Evolutionary conservation across 345 rosid species (phyloP), one percentile per base, ranked within the genome.

Genomic region (Excoecaria agallocha): DNA sequence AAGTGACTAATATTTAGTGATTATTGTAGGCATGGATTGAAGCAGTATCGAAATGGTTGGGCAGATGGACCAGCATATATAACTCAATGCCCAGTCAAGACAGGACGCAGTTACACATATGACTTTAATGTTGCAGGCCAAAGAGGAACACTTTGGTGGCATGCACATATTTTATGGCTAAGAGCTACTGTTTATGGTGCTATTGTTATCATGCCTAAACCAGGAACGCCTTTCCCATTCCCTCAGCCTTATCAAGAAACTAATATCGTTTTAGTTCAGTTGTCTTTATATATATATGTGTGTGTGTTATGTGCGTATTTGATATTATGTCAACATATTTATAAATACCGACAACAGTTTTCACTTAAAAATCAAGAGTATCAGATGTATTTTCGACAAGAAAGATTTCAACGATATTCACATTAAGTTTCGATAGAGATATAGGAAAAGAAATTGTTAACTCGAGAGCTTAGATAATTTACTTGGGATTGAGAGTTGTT

Each of bases 31-130:
- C 56, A 52, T 52, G 56, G 56, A 15, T 52, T 52, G 56, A 52
- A 52, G 56, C 56, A 52, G 3, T 52, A 13, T 52, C 19, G 56
- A 13, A 52, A 52, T 52, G 56, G 56, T 1, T 52, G 56, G 56
- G 56, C 56, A 52, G 56, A 52, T 52, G 56, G 56, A 5, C 56
- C 56, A 52, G 56, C 56, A 52, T 52, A 52, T 52, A 52, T 52
- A 52, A 52, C 56, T 4, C 56, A 52, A 5, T 52, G 56, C n/a
- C 56, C 56, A 52, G 16, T 52, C 56, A 52, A 15, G n/a, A 52
- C 56, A 13, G 56, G 56, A 16, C 16, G 16, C 16, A 52, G 56
- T 19, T 52, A 52, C n/a, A 52, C 56, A 13, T 52, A 52, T 52
- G 56, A 16, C 16, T 52, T 52, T 52, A 52, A 52, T 15, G 56